Evolutionary conservation across 2,329 filamentous ascomycete species (phyloP).

Genomic region (Zymoseptoria passerinii): DNA sequence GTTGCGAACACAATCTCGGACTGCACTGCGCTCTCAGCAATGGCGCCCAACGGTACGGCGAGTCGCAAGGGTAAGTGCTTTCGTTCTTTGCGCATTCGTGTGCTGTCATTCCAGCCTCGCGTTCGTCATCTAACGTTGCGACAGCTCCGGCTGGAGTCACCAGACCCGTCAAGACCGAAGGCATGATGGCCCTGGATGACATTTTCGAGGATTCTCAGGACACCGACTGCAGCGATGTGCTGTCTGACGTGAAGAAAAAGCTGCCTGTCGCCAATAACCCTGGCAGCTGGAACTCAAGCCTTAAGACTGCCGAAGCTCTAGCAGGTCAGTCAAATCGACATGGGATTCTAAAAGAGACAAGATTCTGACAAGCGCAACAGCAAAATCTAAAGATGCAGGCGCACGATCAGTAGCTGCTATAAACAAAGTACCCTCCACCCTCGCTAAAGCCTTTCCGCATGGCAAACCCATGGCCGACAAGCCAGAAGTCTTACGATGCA

Average conservation of each 20-base stretch:
- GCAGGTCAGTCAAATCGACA: neutral
- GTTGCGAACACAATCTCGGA: neutral
- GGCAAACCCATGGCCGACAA: constrained; percentile 74
- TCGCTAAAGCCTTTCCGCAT: constrained; percentile 70
- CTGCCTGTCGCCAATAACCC: constrained; percentile 27
- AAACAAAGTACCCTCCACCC: constrained; percentile 62
- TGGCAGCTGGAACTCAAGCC: constrained; percentile 28
- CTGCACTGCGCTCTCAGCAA: constrained; percentile 5
- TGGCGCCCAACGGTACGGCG: constrained; percentile 26
- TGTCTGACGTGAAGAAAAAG: constrained; percentile 22
- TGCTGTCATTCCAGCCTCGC: constrained; percentile 16
- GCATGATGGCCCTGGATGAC: constrained; percentile 18
- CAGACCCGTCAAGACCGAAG: constrained; percentile 15
- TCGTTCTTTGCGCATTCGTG: constrained; percentile 1
- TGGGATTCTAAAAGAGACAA: neutral
- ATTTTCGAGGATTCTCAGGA: constrained; percentile 27
- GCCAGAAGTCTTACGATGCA: constrained; percentile 72
- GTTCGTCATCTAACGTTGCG: neutral
- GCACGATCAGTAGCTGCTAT: constrained; percentile 22
- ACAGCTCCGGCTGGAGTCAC: constrained; percentile 2
- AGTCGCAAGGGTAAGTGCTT: constrained; percentile 25
- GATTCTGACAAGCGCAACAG: constrained; percentile 2
- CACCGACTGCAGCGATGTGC: constrained; percentile 13
- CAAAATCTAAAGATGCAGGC: constrained; percentile 14
- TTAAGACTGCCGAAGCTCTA: constrained; percentile 17